Base-by-base conservation (phyloP, 441 rosid genomes). In the Viola pubescens region DNA sequence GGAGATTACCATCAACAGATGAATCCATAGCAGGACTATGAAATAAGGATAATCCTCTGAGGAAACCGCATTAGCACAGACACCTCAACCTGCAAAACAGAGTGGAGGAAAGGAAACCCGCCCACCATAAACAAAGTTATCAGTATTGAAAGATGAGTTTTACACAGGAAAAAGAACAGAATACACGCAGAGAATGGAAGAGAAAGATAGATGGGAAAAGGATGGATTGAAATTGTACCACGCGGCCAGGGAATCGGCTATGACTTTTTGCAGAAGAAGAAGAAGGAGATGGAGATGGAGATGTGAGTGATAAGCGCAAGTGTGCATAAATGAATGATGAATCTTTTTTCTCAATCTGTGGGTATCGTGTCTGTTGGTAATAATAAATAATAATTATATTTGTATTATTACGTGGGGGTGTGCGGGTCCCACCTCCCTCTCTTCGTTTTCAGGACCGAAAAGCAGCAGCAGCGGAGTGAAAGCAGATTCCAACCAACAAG, bases 11-110 rank as follows among this genome's bases (percentile, higher is more conserved):
- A 54, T 75, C 79, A 50, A 77, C 72, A 69, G 78, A 58, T 48
- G 75, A 78, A 69, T 77, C 86, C 83, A 76, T 81, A 8, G 69
- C 49, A 69, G 52, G 63, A 65, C 41, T 52, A 71, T 14, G 13
- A 45, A 65, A 64, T 5, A 64, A 76, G 44, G 38, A 65, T 44
- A 65, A 60, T 70, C 63, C 66, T 54, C 70, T 65, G 72, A 76
- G 80, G 74, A 68, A 70, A 73, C 73, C 77, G 77, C 88, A 85
- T 87, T 82, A 81, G 75, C 53, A 67, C 38, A 69, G 73, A 54
- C 75, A 61, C 65, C 82, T 75, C 72, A 79, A 61, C 78, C 95
- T 85, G 88, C 77, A 72, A 72, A 71, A 57, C 54, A 59, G 14
- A 52, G n/a, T 4, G 11, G n/a, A 63, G 12, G 44, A 60, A 41